phyloP scores from a whole-genome alignment of 2,329 filamentous ascomycete species.

The Scytalidium sp. region DNA sequence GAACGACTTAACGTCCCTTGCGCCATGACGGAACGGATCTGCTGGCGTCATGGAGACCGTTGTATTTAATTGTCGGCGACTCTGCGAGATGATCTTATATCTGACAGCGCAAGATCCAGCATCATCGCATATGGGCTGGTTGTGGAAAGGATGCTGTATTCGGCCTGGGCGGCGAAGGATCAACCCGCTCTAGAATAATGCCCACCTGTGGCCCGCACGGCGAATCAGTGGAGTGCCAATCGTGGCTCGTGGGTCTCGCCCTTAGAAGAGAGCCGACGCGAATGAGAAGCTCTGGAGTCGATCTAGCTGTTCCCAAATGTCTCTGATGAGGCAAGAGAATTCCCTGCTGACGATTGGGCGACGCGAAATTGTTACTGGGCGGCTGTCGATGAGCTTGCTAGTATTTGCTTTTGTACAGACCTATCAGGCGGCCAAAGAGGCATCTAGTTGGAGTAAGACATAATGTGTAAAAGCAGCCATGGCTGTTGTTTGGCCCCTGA shows the following conservation, averaged over 20 bases:
- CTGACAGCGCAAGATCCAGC: slow-evolving; percentile 12
- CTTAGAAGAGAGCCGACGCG: neutral
- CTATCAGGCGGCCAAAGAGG: neutral
- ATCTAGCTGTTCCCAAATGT: neutral
- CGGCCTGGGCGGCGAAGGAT: neutral
- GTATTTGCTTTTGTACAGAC: neutral
- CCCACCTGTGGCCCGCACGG: neutral
- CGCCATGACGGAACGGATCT: slow-evolving; percentile 57
- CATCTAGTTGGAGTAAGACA: neutral
- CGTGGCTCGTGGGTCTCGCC: neutral
- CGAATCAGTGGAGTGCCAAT: neutral
- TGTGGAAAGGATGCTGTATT: neutral
- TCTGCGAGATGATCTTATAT: neutral
- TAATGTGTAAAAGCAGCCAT: neutral
- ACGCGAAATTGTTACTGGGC: neutral
- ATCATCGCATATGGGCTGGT: slow-evolving; percentile 11
- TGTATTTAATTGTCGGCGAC: slow-evolving; percentile 1
- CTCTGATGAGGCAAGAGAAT: neutral
- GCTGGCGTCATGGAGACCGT: slow-evolving; percentile 52
- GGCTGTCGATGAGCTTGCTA: neutral
- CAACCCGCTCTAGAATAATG: neutral
- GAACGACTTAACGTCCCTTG: slow-evolving; percentile 25
- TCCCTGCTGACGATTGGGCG: neutral
- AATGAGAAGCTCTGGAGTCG: neutral
- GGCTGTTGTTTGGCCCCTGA: too few species aligned